Base-by-base conservation (phyloP, 1,284 basidiomycete species). In the Moesziomyces sp. region DNA sequence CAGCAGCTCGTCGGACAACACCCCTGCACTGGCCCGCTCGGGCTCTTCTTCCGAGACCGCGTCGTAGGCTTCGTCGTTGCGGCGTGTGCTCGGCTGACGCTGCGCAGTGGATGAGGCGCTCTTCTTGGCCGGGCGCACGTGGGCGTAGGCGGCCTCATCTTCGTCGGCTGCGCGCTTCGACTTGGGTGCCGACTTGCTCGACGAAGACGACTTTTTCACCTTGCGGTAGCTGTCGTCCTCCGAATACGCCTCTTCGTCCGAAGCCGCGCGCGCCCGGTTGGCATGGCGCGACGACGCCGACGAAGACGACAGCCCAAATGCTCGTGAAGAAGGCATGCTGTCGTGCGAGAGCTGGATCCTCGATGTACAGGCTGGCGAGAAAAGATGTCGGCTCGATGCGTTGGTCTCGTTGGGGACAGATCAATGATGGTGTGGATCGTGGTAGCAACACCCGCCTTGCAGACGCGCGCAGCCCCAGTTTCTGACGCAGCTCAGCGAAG, bases 321-420 rank as follows among this genome's bases (percentile, higher is more conserved):
- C 46, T 24, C 62, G 55, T 28, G 71, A 63, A 40, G 61, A 46
- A 16, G 66, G 60, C 71, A 74, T 74, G 30, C 18, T 62, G 46
- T 46, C 50, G 9, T 50, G 40, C 46, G 24, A 8, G 21, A 28
- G 14, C 19, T 51, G 26, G 28, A 18, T 46, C 23, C 16, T 43
- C 28, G 18, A 16, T 48, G 38, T 34, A 34, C 30, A 34, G 13
- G 30, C 30, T 34, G 30, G 30, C 11, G 30, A 34, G 30, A 11
- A 34, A 3, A 13, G 30, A 34, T 34, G 30, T 11, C 30, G 30
- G 2, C 1, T 34, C 30, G 30, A 34, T 34, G 30, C 30, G 30
- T 34, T 34, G 30, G 3, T 3, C 7, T 34, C 6, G 30, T 34
- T 11, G 30, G 30, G 10, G 13, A 34, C 5, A 34, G 30, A 34